These are phyloP conservation scores for Gardenia jasminoides DNA, from an alignment of 257 asterid genomes.

Conservation along the genomic window DNA sequence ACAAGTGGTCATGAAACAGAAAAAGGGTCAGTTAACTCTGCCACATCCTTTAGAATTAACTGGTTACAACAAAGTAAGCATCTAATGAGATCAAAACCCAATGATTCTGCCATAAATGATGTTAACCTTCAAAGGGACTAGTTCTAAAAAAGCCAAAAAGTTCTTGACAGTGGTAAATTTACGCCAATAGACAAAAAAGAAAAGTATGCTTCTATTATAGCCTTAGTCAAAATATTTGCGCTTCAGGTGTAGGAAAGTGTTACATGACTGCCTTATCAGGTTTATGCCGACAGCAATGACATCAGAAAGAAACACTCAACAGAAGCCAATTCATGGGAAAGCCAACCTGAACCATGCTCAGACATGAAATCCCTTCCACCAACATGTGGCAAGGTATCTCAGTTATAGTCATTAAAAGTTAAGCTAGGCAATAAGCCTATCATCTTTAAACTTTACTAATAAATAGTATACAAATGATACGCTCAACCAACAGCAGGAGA, in stretches of 20 bases:
- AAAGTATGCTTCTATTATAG: too few species aligned
- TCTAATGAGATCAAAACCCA: neutral
- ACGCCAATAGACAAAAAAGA: neutral
- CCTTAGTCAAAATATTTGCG: neutral
- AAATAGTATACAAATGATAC: neutral
- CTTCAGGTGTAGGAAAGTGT: neutral
- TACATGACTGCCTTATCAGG: neutral
- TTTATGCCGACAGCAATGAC: neutral
- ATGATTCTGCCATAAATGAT: neutral
- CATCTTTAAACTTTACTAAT: neutral
- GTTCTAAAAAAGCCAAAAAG: neutral
- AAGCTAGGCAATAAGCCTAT: neutral
- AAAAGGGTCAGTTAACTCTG: neutral
- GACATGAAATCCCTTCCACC: neutral
- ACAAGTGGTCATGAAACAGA: neutral
- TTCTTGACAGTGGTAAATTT: neutral
- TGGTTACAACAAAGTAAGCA: neutral
- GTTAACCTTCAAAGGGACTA: neutral
- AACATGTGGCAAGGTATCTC: neutral
- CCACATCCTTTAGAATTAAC: neutral
- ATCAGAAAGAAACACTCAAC: neutral
- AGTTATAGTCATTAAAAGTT: neutral
- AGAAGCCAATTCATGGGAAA: neutral
- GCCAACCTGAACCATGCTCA: neutral
- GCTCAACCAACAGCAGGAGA: neutral